Percentiles rank a stretch among this genome's conserved stretches.
Evolutionary conservation across 768 basidiomycete species (phyloP).

Genomic region (Russula sp.): DNA sequence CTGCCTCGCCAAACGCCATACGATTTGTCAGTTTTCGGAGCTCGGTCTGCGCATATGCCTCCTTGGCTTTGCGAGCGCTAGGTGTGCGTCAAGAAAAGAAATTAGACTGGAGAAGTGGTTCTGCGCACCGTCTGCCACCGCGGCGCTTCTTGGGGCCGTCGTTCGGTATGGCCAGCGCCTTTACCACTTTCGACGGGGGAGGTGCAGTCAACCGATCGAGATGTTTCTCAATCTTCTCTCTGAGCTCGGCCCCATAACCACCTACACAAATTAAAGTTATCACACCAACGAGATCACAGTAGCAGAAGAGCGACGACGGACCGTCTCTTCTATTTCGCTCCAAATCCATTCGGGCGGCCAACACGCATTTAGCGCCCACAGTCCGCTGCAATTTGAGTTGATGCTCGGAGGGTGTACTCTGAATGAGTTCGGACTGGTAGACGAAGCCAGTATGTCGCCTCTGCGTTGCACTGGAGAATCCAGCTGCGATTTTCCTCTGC

Average conservation of each 20-base stretch:
- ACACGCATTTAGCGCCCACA: slow-evolving; percentile 82
- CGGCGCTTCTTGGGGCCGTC: slow-evolving; percentile 94
- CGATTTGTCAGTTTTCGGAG: slow-evolving; percentile 95
- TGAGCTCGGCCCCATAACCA: slow-evolving; percentile 70
- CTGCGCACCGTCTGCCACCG: slow-evolving; percentile 81
- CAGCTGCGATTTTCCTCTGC: slow-evolving; percentile 85
- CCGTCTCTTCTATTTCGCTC: slow-evolving; percentile 78
- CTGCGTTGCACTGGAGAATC: slow-evolving; percentile 83
- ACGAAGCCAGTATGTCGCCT: slow-evolving; percentile 94
- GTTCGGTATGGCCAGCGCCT: slow-evolving; percentile 89
- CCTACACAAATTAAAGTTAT: slow-evolving; percentile 33
- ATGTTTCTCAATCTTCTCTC: slow-evolving; percentile 88
- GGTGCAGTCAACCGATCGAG: slow-evolving; percentile 90
- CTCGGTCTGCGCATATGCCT: slow-evolving; percentile 95
- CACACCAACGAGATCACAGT: neutral
- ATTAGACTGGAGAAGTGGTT: too few species aligned
- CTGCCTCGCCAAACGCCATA: slow-evolving; percentile 91
- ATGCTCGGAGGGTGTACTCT: slow-evolving; percentile 81
- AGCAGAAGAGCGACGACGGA: slow-evolving; percentile 30
- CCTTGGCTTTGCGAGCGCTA: slow-evolving; percentile 96
- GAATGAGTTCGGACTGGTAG: slow-evolving; percentile 87
- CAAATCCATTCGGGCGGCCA: slow-evolving; percentile 93
- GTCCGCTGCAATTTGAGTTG: slow-evolving; percentile 90
- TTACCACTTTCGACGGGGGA: slow-evolving; percentile 86
- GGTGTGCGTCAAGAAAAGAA: neutral